Evolutionary conservation across 768 basidiomycete genomes (phyloP).

Genomic region (Wakefieldia striispora): DNA sequence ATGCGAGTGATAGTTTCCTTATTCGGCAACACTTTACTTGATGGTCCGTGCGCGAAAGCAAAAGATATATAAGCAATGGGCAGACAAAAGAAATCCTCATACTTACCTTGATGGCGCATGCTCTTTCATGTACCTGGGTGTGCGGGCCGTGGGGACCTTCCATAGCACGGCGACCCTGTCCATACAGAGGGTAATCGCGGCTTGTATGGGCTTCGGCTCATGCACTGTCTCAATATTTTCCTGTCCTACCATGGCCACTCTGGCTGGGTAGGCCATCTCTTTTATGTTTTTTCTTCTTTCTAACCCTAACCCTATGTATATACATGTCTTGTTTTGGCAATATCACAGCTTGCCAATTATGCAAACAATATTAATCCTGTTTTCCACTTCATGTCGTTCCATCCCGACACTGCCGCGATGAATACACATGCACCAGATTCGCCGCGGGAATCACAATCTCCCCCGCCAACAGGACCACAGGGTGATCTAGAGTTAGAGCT

Average conservation of each 20-base stretch:
- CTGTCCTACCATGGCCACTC: constrained; percentile 62
- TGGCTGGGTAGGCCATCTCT: constrained; percentile 33
- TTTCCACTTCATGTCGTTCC: too few species aligned
- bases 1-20: constrained; percentile 3
- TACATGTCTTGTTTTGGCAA: constrained; percentile 2
- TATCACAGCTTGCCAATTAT: not conserved
- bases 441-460: constrained; percentile 71
- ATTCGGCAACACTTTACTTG: not conserved
- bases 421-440: constrained; percentile 39
- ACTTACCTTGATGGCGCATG: constrained; percentile 67
- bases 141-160: constrained; percentile 53
- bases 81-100: constrained; percentile 29
- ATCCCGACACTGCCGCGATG: not conserved
- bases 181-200: constrained; percentile 41
- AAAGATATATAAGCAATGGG: constrained; percentile 10
- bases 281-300: constrained; percentile 6
- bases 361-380: too few species aligned
- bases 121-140: constrained; percentile 53
- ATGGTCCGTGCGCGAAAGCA: constrained; percentile 15
- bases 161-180: constrained; percentile 60
- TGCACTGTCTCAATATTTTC: constrained; percentile 82
- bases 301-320: constrained; percentile 34
- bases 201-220: constrained; percentile 65
- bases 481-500: constrained; percentile 78
- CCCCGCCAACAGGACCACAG: constrained; percentile 63